Evolutionary conservation across 139 green algal species (phyloP).

Genomic region (Eudorina sp.): DNA sequence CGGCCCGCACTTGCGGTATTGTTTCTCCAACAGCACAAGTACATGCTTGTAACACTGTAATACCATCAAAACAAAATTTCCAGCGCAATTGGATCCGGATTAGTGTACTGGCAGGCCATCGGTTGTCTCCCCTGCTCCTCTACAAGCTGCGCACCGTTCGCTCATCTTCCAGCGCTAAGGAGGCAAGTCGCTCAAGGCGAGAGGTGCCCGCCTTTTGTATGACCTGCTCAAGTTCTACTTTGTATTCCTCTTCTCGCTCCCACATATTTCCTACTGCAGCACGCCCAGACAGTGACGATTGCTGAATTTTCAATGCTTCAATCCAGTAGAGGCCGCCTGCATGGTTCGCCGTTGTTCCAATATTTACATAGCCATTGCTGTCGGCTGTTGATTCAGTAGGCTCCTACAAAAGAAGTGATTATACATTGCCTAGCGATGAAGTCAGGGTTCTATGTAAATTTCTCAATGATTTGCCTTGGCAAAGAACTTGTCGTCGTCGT

Average conservation of each 20-base stretch:
- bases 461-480: too few species aligned
- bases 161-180: conserved; percentile 38
- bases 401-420: too few species aligned
- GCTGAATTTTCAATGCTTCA: not conserved
- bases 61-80: not conserved
- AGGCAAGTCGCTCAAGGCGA: conserved; percentile 30
- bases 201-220: not conserved
- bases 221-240: not conserved
- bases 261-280: conserved; percentile 1
- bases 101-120: too few species aligned
- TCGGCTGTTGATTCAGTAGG: too few species aligned
- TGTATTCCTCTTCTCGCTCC: conserved; percentile 17
- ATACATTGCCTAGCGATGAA: too few species aligned
- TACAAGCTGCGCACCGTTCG: conserved; percentile 10
- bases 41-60: conserved; percentile 43
- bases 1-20: not conserved
- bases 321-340: not conserved
- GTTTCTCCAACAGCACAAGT: not conserved
- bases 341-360: not conserved
- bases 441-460: too few species aligned
- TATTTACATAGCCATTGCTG: not conserved
- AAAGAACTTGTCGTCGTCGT: too few species aligned
- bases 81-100: not conserved
- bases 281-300: not conserved
- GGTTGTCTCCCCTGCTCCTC: too few species aligned